Percentiles rank a stretch among this genome's conserved stretches.
Conservation (phyloP, 495 filamentous ascomycete species). For the Paragyromitra xinjiangensis region DNA sequence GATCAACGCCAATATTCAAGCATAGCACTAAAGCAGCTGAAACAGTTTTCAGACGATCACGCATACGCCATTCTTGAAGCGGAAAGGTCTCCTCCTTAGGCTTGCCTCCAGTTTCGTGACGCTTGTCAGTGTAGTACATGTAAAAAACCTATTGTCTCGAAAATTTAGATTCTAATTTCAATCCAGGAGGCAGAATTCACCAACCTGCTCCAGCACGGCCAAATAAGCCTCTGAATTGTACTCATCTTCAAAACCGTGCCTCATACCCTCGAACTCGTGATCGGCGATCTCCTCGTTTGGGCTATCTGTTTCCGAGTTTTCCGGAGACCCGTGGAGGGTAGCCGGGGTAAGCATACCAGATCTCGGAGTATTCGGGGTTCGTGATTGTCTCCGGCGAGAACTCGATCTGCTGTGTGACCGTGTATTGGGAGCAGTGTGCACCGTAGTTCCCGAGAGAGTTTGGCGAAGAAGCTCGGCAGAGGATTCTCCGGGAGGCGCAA, state of each 20-base stretch:
- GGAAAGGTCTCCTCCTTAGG: slow-evolving; percentile 74
- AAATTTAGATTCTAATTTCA: slow-evolving; percentile 42
- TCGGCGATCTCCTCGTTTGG: slow-evolving; percentile 55
- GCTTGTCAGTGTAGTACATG: slow-evolving; percentile 98
- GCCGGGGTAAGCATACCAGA: slow-evolving; percentile 52
- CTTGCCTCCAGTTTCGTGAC: slow-evolving; percentile 94
- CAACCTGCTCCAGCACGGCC: slow-evolving; percentile 62
- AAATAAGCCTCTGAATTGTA: slow-evolving; percentile 69
- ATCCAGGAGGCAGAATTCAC: slow-evolving; percentile 54
- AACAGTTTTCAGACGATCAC: slow-evolving; percentile 94
- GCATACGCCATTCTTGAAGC: slow-evolving; percentile 95
- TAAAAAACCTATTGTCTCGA: slow-evolving; percentile 75
- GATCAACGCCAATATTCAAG: slow-evolving; percentile 96
- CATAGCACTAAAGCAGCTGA: slow-evolving; percentile 93
- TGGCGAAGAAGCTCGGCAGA: slow-evolving; percentile 55
- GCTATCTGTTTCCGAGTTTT: slow-evolving; percentile 52
- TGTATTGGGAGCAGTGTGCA: slow-evolving; percentile 47
- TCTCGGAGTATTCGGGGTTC: slow-evolving; percentile 52
- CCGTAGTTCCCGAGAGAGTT: slow-evolving; percentile 45
- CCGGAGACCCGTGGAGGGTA: slow-evolving; percentile 48
- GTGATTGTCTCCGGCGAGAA: slow-evolving; percentile 49
- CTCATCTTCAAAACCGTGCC: slow-evolving; percentile 75
- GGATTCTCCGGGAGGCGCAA: slow-evolving; percentile 51
- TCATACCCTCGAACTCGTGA: slow-evolving; percentile 57
- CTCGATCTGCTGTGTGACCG: slow-evolving; percentile 50